phyloP scores from a whole-genome alignment of 2,329 filamentous ascomycete species.

The Xylaria sp. region DNA sequence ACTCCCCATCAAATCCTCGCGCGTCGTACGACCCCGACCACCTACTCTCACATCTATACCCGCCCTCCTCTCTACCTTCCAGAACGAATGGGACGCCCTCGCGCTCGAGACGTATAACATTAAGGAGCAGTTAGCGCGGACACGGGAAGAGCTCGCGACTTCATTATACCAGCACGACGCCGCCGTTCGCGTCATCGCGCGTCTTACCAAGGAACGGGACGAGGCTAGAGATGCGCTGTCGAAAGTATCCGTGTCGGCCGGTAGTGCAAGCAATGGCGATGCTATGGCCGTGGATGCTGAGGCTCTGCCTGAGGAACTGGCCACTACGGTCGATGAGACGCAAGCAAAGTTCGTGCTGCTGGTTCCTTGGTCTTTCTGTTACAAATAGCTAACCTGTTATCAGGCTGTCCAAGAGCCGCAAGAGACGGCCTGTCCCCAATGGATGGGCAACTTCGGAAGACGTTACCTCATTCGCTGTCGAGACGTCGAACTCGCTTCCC shows the following conservation, averaged over 20 bases:
- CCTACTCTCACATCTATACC: conserved; percentile 96
- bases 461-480: conserved; percentile 56
- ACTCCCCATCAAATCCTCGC: conserved; percentile 80
- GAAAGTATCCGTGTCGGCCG: conserved; percentile 74
- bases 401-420: conserved; percentile 83
- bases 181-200: conserved; percentile 91
- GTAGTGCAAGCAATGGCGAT: conserved; percentile 65
- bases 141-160: conserved; percentile 88
- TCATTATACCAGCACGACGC: conserved; percentile 97
- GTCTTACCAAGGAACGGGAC: conserved; percentile 87
- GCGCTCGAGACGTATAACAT: conserved; percentile 90
- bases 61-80: conserved; percentile 88
- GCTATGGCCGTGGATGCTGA: conserved; percentile 91
- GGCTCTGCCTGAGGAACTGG: conserved; percentile 71
- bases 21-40: conserved; percentile 84
- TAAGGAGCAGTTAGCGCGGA: conserved; percentile 85
- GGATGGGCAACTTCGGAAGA: conserved; percentile 81
- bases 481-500: conserved; percentile 49
- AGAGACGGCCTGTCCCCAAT: conserved; percentile 84
- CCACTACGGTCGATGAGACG: conserved; percentile 75
- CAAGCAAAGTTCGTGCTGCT: conserved; percentile 70
- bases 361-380: conserved; percentile 20
- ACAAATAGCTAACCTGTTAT: conserved; percentile 21
- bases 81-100: conserved; percentile 97
- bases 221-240: conserved; percentile 89